Evolutionary conservation across 495 filamentous ascomycete species (phyloP), one percentile per base, ranked within the genome.

Genomic region (Parathielavia hyrcaniae): DNA sequence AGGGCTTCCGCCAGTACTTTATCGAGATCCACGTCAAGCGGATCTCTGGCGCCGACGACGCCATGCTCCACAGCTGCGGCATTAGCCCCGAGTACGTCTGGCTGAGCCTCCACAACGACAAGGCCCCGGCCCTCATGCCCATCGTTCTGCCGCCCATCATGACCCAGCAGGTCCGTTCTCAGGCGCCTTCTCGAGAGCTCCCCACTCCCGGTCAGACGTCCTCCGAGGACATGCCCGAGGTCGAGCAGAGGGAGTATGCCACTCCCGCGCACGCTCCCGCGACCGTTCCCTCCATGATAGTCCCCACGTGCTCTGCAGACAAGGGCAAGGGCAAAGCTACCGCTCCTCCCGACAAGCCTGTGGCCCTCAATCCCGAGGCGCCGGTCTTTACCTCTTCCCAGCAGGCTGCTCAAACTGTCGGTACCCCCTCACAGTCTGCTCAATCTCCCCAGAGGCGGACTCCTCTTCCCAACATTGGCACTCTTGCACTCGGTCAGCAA

Each of bases 21-120:
- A 19, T 64, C 39, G 65, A 68, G 57, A 59, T 68, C n/a, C 67
- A 69, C 39, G 35, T 66, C 55, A 69, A 69, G 60, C 46, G 64
- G 30, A 58, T 69, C 50, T 59, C 63, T 10, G 65, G 63, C 17
- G 54, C 51, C 20, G 57, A 69, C 32, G 51, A 57, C 22, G 17
- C 35, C 19, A 48, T 64, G 9, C 48, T 68, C 26, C 14, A 46
- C 7, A 17, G 43, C 11, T 59, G 52, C 39, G 63, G 64, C 35
- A 53, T 67, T 38, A 44, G 41, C 41, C 47, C 59, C 23, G 54
- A 30, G n/a, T n/a, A 36, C 10, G 47, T 55, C 9, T 61, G 59
- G 59, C 59, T 61, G 36, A 34, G 53, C 20, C 56, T 60, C 23
- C 22, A 47, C 41, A 44, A 57, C 16, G 48, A 54, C 12, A 49